Base-by-base conservation (phyloP, 306 rosid species). In the Acmispon strigosus region DNA sequence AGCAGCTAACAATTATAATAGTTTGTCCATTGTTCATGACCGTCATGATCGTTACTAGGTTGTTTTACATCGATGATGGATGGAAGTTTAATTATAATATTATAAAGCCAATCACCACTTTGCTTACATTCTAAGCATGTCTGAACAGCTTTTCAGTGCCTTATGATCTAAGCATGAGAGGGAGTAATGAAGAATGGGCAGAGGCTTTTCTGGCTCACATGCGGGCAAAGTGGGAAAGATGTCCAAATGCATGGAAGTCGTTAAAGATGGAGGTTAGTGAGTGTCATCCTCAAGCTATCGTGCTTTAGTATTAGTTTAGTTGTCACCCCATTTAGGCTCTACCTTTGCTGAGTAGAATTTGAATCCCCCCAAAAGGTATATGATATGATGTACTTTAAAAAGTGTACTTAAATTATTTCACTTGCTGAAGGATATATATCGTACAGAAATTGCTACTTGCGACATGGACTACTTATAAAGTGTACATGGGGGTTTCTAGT, bases 141-240 rank as follows among this genome's bases (percentile, higher is more conserved):
- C 41, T 69, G 36, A 79, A 70, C 77, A 90, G 96, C 55, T 92
- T 90, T 86, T 29, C 98, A 1, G 92, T 88, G 82, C 98, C 98
- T 24, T 92, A 80, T 34, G 89, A 82, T 57, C 79, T 90, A 51
- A 92, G 98, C 92, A 67, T 75, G 70, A 70, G 87, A 74, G 98
- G 87, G 82, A 74, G 83, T 63, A 86, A 78, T 56, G 96, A 92
- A 77, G 49, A 81, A 64, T 90, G 98, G 98, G 96, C 88, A 17
- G 80, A 76, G 80, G 77, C 77, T 32, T 86, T 82, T 79, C 62
- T 86, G 76, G 82, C 77, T 76, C 82, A 73, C 27, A 85, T 90
- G 89, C 81, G 65, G 65, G 76, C 78, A 17, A 92, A 86, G 77
- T 85, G 88, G 95, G 94, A 82, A 76, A 86, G 83, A 74, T 84